Conservation (phyloP, 1,284 basidiomycete species). For the Leccinum fuscescens region DNA sequence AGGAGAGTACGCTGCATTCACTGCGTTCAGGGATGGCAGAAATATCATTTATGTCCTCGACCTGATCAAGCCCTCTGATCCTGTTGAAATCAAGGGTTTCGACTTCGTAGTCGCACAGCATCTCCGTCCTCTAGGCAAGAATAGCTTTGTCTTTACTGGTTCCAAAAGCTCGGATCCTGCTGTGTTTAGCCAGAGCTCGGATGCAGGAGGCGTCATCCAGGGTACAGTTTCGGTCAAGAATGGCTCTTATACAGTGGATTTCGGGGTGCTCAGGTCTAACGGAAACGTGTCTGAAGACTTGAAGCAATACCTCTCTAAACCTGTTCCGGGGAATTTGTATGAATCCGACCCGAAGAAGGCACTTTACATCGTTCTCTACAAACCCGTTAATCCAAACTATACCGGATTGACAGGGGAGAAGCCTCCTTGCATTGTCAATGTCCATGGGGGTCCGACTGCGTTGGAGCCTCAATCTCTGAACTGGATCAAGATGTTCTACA, state of each 20-base stretch:
- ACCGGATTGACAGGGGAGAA: slow-evolving; percentile 14
- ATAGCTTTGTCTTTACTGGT: slow-evolving; percentile 20
- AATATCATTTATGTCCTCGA: slow-evolving; percentile 49
- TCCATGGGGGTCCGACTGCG: slow-evolving; percentile 27
- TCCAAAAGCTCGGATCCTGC: background rate
- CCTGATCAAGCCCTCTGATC: slow-evolving; percentile 31
- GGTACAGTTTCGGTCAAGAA: slow-evolving; percentile 13
- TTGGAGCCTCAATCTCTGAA: slow-evolving; percentile 20
- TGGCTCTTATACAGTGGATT: background rate
- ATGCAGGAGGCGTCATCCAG: slow-evolving; percentile 16
- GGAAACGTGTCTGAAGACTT: background rate
- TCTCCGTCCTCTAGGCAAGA: slow-evolving; percentile 38
- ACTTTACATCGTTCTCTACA: slow-evolving; percentile 21
- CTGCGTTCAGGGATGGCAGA: slow-evolving; percentile 45
- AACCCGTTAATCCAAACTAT: slow-evolving; percentile 23
- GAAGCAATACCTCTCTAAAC: slow-evolving; percentile 17
- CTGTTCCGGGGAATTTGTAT: slow-evolving; percentile 4
- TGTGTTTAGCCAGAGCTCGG: background rate
- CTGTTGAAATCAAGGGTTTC: slow-evolving; percentile 27
- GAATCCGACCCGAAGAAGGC: background rate
- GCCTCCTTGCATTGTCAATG: slow-evolving; percentile 23
- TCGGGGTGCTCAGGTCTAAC: slow-evolving; percentile 4
- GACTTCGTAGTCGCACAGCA: slow-evolving; percentile 46
- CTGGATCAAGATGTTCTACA: slow-evolving; percentile 27
- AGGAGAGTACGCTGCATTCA: slow-evolving; percentile 43